phyloP scores from a whole-genome alignment of 2,329 filamentous ascomycete species.

The Colletotrichum paranaense region DNA sequence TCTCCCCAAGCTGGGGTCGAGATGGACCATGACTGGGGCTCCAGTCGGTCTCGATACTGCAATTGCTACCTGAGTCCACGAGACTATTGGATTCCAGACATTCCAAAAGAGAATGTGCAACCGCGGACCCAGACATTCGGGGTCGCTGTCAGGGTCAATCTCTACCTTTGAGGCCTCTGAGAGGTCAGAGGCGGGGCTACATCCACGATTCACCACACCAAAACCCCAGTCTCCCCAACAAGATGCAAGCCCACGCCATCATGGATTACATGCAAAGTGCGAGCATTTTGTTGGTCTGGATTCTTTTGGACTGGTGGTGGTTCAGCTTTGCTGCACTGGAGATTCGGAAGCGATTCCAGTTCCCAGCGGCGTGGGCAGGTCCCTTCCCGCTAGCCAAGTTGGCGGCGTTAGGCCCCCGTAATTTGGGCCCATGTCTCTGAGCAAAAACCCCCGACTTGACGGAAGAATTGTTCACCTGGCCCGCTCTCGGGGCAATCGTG shows the following conservation, averaged over 20 bases:
- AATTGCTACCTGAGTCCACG: not conserved
- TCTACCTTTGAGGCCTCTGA: not conserved
- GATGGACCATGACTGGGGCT: not conserved
- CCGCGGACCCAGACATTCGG: not conserved
- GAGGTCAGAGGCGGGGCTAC: not conserved
- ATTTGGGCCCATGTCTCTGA: not conserved
- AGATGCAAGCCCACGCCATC: slow-evolving; percentile 17
- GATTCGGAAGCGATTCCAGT: slow-evolving; percentile 4
- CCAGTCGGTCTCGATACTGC: not conserved
- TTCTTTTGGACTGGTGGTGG: not conserved
- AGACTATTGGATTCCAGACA: slow-evolving; percentile 14
- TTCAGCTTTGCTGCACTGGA: not conserved
- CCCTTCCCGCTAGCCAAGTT: not conserved
- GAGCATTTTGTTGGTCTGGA: not conserved
- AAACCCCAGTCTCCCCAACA: not conserved
- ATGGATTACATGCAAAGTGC: not conserved
- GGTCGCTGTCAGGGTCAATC: not conserved
- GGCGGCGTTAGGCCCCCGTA: not conserved
- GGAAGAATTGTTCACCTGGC: slow-evolving; percentile 28
- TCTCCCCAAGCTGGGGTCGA: too few relatives aligned
- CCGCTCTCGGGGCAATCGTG: slow-evolving; percentile 30
- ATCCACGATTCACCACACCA: too few relatives aligned
- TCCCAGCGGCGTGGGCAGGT: slow-evolving; percentile 13
- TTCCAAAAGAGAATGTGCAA: not conserved
- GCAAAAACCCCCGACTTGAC: slow-evolving; percentile 32